A percentile compares a stretch with the other conserved stretches of the same genome.
Conservation (phyloP, 345 rosid species). For the Aquilaria sinensis region DNA sequence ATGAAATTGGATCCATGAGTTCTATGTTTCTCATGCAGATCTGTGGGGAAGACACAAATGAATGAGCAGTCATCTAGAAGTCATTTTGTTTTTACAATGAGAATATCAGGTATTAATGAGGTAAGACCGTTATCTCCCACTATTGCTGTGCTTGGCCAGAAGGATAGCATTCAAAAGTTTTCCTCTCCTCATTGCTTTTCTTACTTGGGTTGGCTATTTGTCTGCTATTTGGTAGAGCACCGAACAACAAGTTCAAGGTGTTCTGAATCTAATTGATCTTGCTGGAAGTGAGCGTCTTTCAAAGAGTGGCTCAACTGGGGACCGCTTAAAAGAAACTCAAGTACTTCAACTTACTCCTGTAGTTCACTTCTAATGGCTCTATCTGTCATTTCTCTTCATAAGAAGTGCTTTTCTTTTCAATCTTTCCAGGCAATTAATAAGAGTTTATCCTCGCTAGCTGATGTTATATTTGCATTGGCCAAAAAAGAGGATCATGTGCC, state of each 20-base stretch:
- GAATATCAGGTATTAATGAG: constrained; percentile 84
- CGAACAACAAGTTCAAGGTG: constrained; percentile 95
- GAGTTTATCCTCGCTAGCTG: constrained; percentile 85
- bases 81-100: constrained; percentile 88
- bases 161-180: no score
- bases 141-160: no score
- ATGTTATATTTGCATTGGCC: constrained; percentile 87
- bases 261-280: constrained; percentile 94
- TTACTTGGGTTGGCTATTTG: neutral
- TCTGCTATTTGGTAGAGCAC: constrained; percentile 47
- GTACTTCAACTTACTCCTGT: constrained; percentile 28
- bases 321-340: constrained; percentile 91
- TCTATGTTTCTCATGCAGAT: constrained; percentile 34
- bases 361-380: neutral
- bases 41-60: constrained; percentile 95
- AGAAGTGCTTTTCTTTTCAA: neutral
- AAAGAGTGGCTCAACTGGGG: constrained; percentile 96
- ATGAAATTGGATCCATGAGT: neutral
- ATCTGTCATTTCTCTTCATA: neutral
- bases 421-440: constrained; percentile 74
- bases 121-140: constrained; percentile 20
- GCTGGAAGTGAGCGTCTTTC: constrained; percentile 99
- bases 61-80: constrained; percentile 98
- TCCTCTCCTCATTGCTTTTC: no score
- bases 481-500: constrained; percentile 95